Conservation (phyloP, 768 basidiomycete species). For the Kondoa subrosea region DNA sequence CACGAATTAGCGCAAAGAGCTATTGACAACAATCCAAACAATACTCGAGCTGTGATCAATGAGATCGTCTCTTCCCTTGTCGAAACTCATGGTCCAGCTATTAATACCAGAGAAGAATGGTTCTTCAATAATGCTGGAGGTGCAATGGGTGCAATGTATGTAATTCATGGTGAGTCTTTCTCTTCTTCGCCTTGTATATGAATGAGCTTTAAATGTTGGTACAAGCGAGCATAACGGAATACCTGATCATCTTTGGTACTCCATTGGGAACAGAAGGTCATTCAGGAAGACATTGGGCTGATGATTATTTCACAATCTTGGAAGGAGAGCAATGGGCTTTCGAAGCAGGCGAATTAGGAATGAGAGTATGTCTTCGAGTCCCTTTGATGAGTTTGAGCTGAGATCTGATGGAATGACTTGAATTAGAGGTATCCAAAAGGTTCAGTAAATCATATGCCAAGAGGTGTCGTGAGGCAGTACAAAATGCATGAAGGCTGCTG, state of each 20-base stretch:
- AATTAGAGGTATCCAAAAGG: conserved; percentile 58
- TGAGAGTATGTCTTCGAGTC: conserved; percentile 42
- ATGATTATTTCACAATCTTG: conserved; percentile 95
- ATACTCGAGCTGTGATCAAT: conserved; percentile 55
- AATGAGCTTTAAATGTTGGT: background rate
- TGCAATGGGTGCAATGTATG: conserved; percentile 33
- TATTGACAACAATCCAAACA: conserved; percentile 44
- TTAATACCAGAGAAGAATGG: conserved; percentile 28
- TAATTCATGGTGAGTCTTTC: background rate
- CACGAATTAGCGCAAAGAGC: conserved; percentile 61
- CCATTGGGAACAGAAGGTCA: conserved; percentile 96
- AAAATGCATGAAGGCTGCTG: conserved; percentile 94
- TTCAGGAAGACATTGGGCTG: conserved; percentile 78
- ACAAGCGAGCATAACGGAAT: conserved; percentile 77
- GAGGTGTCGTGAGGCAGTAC: conserved; percentile 85
- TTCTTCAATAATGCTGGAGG: conserved; percentile 92
- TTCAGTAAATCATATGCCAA: conserved; percentile 60
- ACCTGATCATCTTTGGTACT: conserved; percentile 57
- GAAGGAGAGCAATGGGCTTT: conserved; percentile 92
- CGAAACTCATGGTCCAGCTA: conserved; percentile 45
- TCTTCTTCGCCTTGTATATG: background rate
- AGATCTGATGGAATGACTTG: background rate
- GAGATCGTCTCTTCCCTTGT: conserved; percentile 71
- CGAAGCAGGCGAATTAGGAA: conserved; percentile 56
- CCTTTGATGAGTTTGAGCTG: background rate